Conservation (phyloP, 495 filamentous ascomycete species). For the Penicillium robsamsonii region DNA sequence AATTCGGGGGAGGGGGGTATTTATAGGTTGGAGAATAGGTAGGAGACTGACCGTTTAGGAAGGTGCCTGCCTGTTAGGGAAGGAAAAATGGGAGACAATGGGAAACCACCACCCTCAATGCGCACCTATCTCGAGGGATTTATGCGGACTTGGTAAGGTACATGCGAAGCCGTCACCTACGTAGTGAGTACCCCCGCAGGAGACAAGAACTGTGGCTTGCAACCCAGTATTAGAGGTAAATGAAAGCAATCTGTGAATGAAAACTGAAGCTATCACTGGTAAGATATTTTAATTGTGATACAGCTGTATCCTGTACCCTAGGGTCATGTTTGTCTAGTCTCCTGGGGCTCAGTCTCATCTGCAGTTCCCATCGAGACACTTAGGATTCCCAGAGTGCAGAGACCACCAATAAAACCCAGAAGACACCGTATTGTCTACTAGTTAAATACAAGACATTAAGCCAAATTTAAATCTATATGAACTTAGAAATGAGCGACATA, state of each 20-base stretch:
- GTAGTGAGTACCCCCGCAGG: neutral
- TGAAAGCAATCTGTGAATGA: neutral
- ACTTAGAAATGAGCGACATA: neutral
- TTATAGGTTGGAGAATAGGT: neutral
- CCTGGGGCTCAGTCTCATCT: neutral
- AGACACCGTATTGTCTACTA: neutral
- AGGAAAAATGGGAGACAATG: neutral
- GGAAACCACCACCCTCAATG: neutral
- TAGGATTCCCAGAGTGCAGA: neutral
- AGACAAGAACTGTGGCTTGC: neutral
- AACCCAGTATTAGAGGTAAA: neutral
- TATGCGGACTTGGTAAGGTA: neutral
- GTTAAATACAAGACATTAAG: neutral
- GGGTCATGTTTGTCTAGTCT: neutral
- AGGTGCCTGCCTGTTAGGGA: neutral
- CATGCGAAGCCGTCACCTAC: neutral
- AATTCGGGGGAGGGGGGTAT: neutral
- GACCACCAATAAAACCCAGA: neutral
- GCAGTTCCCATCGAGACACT: neutral
- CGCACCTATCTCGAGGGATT: neutral
- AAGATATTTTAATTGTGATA: neutral
- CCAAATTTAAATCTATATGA: neutral
- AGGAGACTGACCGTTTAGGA: neutral
- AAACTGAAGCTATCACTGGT: neutral
- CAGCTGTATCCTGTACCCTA: neutral